Conservation (phyloP, 495 filamentous ascomycete species). For the Lasiosphaeria miniovina region DNA sequence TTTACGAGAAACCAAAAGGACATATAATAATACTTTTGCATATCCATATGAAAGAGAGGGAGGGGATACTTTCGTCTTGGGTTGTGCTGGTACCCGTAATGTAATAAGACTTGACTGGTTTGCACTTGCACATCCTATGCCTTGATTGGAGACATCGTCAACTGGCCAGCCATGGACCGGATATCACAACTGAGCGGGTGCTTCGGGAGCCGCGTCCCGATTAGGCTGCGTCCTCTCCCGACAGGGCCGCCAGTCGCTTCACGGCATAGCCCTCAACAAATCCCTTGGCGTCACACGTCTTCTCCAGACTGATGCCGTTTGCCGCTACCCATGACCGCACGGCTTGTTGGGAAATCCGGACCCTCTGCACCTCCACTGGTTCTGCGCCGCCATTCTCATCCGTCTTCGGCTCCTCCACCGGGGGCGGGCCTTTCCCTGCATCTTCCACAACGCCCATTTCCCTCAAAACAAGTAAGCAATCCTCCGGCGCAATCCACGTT, state of each 20-base stretch:
- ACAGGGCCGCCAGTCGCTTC: slow-evolving; percentile 16
- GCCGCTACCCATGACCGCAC: slow-evolving; percentile 53
- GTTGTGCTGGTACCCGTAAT: no score
- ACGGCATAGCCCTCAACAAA: slow-evolving; percentile 53
- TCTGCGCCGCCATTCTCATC: slow-evolving; percentile 1
- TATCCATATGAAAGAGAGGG: no score
- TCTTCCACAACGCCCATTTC: slow-evolving; percentile 72
- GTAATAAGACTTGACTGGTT: no score
- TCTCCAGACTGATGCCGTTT: slow-evolving; percentile 45
- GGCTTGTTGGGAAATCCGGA: slow-evolving; percentile 52
- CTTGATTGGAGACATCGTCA: not conserved
- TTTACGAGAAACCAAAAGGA: no score
- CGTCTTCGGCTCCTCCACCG: slow-evolving; percentile 20
- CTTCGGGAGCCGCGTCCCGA: no score
- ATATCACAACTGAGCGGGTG: no score
- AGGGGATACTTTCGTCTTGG: no score
- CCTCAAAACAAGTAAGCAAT: slow-evolving; percentile 73
- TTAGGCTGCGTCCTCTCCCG: slow-evolving; percentile 26
- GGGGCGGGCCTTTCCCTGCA: slow-evolving; percentile 43
- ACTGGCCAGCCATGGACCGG: no score
- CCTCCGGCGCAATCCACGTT: slow-evolving; percentile 79
- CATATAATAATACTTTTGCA: no score
- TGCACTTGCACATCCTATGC: no score
- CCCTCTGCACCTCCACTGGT: slow-evolving; percentile 39
- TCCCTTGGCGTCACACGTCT: slow-evolving; percentile 53